These are phyloP conservation scores for Fistulifera pelliculosa DNA, from an alignment of 108 stramenopile species.

Conservation along the genomic window DNA sequence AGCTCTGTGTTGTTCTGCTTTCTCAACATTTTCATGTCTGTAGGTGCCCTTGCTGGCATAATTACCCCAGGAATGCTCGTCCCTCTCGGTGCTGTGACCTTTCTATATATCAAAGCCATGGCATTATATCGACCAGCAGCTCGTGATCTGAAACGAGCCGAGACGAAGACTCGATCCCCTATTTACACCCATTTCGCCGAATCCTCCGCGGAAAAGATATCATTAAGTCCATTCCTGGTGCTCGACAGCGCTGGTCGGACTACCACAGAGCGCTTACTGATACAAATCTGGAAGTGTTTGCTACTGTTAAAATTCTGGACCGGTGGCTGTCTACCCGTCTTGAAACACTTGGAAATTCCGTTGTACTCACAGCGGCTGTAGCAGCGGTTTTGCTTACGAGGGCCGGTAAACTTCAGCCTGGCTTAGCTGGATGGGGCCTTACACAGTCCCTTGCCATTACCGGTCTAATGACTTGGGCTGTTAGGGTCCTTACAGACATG, in stretches of 20 bases:
- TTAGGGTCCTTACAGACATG: constrained; percentile 46
- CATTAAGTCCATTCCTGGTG: constrained; percentile 76
- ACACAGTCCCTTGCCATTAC: constrained; percentile 76
- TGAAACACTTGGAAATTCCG: constrained; percentile 64
- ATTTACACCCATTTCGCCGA: constrained; percentile 94
- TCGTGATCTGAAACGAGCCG: constrained; percentile 77
- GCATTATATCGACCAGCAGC: constrained; percentile 59
- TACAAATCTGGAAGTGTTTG: constrained; percentile 54
- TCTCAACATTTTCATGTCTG: constrained; percentile 53
- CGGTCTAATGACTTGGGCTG: constrained; percentile 74
- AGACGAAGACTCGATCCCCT: constrained; percentile 81
- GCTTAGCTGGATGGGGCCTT: constrained; percentile 75
- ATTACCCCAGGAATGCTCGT: constrained; percentile 54
- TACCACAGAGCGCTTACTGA: constrained; percentile 45
- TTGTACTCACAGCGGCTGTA: constrained; percentile 53
- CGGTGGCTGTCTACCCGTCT: constrained; percentile 71
- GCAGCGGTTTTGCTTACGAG: constrained; percentile 49
- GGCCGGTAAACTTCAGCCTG: constrained; percentile 34
- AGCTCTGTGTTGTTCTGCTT: constrained; percentile 59
- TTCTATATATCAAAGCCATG: constrained; percentile 49
- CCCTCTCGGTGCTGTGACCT: constrained; percentile 36
- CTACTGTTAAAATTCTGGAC: constrained; percentile 64
- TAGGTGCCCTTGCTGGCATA: constrained; percentile 45
- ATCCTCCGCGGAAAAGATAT: constrained; percentile 81
- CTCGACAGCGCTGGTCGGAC: constrained; percentile 35